Percentiles rank a stretch among this genome's conserved stretches.
These are phyloP conservation scores for Trypanosoma melophagium DNA, from an alignment of 208 protist genomes.

Conservation along the genomic window DNA sequence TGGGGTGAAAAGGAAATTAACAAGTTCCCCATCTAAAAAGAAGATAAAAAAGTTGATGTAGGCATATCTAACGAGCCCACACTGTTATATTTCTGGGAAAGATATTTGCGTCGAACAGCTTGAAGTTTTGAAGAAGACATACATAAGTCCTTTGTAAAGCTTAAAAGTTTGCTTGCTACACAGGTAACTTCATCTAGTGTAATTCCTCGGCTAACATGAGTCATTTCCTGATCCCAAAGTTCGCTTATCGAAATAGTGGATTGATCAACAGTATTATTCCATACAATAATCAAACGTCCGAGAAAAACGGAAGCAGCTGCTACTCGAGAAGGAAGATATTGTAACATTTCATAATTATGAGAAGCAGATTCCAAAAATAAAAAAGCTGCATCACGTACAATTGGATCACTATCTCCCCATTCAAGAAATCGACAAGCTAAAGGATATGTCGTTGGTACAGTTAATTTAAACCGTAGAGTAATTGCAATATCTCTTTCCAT, in stretches of 20 bases:
- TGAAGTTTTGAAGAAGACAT: conserved; percentile 57
- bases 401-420: conserved; percentile 7
- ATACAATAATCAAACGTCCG: conserved; percentile 41
- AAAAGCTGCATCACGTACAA: conserved; percentile 48
- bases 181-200: conserved; percentile 42
- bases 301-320: conserved; percentile 61
- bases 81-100: conserved; percentile 39
- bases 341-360: conserved; percentile 62
- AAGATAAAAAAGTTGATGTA: conserved; percentile 21
- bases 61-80: conserved; percentile 60
- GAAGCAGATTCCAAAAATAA: conserved; percentile 74
- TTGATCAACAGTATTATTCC: conserved; percentile 22
- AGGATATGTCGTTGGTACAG: conserved; percentile 73
- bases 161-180: conserved; percentile 49
- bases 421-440: conserved; percentile 58
- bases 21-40: conserved; percentile 17
- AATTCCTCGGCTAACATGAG: conserved; percentile 38
- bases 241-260: conserved; percentile 21
- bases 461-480: conserved; percentile 66
- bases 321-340: conserved; percentile 65
- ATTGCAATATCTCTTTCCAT: conserved; percentile 76
- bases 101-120: conserved; percentile 65
- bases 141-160: conserved; percentile 54
- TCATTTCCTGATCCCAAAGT: conserved; percentile 54
- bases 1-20: conserved; percentile 6